Evolutionary conservation across 306 rosid genomes (phyloP).

Genomic region (Glycine tomentella): DNA sequence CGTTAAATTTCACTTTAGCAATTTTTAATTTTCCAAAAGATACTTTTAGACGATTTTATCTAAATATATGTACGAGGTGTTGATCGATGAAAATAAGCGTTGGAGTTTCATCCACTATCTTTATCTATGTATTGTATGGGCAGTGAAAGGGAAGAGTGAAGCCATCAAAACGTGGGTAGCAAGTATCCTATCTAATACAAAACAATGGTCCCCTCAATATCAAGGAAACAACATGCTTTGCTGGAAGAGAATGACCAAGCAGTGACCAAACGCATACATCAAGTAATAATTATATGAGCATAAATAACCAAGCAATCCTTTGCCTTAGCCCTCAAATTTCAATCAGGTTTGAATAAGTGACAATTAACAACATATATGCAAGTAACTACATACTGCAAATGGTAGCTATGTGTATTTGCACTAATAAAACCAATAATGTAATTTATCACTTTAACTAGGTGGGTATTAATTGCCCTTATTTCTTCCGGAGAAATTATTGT

Average conservation of each 20-base stretch:
- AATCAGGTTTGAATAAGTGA: constrained; percentile 19
- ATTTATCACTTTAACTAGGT: background rate
- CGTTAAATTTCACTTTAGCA: no score
- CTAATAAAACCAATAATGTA: background rate
- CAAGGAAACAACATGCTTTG: background rate
- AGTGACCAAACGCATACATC: background rate
- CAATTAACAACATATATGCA: background rate
- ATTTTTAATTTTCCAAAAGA: no score
- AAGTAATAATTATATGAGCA: background rate
- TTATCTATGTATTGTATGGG: background rate
- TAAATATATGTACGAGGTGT: no score
- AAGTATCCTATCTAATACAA: background rate
- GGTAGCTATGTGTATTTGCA: background rate
- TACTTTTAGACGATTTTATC: no score
- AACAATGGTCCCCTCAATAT: constrained; percentile 47
- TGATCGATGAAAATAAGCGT: background rate
- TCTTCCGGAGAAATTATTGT: background rate
- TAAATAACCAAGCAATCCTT: background rate
- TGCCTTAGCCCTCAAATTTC: background rate
- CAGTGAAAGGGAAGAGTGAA: background rate
- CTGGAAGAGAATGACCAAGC: constrained; percentile 9
- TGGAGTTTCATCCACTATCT: no score
- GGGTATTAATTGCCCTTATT: background rate
- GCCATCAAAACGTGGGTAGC: background rate
- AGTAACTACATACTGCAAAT: background rate